Conservation (phyloP, 2,329 filamentous ascomycete species). For the Colletotrichum lupini region DNA sequence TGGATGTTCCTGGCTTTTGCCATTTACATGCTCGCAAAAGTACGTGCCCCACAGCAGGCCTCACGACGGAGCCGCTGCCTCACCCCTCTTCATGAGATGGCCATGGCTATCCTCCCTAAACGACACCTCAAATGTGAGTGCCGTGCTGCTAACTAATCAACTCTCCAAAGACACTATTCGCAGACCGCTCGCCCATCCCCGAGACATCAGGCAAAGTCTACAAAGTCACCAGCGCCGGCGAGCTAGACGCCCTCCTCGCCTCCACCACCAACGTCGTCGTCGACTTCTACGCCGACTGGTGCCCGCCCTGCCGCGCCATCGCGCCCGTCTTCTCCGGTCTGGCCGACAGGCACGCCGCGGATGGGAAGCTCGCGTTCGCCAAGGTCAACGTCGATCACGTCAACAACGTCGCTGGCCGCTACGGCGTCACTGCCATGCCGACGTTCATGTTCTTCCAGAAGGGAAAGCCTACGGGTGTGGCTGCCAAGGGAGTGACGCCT, state of each 20-base stretch:
- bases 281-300: conserved; percentile 65
- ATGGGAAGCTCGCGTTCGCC: conserved; percentile 62
- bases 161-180: conserved; percentile 34
- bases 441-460: conserved; percentile 71
- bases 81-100: neutral
- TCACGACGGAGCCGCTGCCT: neutral
- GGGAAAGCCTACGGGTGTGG: conserved; percentile 48
- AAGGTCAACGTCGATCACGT: conserved; percentile 69
- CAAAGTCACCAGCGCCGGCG: conserved; percentile 43
- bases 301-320: conserved; percentile 60
- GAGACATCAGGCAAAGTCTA: conserved; percentile 52
- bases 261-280: conserved; percentile 39
- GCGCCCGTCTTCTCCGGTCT: conserved; percentile 57
- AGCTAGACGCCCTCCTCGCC: conserved; percentile 40
- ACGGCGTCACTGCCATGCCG: conserved; percentile 66
- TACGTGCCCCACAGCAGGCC: neutral
- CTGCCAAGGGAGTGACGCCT: conserved; percentile 37
- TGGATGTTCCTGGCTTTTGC: conserved; percentile 6
- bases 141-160: neutral
- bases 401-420: conserved; percentile 59
- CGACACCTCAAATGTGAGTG: no score
- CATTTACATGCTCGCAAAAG: conserved; percentile 5
- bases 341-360: conserved; percentile 46
- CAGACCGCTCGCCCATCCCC: conserved; percentile 48
- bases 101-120: no score